Evolutionary conservation across 768 basidiomycete genomes (phyloP), one percentile per base, ranked within the genome.

Genomic region (Hygrophorus russula): DNA sequence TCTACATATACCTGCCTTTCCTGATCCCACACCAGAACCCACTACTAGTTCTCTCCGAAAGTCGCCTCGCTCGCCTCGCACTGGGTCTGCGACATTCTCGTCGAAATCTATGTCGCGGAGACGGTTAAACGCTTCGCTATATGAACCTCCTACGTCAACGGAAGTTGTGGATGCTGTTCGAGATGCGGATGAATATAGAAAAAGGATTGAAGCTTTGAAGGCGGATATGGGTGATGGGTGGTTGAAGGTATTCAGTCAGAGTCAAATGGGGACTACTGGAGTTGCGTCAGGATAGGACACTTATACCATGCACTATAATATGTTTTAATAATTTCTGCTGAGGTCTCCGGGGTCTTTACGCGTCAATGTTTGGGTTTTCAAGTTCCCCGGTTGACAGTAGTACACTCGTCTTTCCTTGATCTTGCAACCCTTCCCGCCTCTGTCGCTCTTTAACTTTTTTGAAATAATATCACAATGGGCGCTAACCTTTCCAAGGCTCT

Each of bases 211-310:
- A 66, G 80, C 80, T 13, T 53, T 93, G 58, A 79, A 86, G 59
- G 71, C 76, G 46, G 90, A 93, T 54, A 89, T 92, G 71, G 90
- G 90, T 2, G 90, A 92, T 17, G 78, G 80, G 8, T 93, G 87
- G 88, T 54, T 93, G 54, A 84, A 82, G 59, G 86, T 91, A 28
- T 80, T 84, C 53, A 84, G 76, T 46, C 81, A 85, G 64, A 78
- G 77, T 32, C 53, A 59, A 43, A 45, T 55, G 41, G 53, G 49
- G 51, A 42, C 24, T 4, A 44, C 42, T 24, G 42, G 42, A 10
- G 24, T 44, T 1, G 35, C 42, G 17, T 36, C 35, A 9, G 42
- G 32, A 8, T 36, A 15, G 29, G 17, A n/a, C n/a, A n/a, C n/a
- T n/a, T n/a, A n/a, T 27, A 14, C 18, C 37, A 17, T 39, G 20